Evolutionary conservation across 148 eudicot genomes (phyloP).

Genomic region (Rhododendron ferrugineum): DNA sequence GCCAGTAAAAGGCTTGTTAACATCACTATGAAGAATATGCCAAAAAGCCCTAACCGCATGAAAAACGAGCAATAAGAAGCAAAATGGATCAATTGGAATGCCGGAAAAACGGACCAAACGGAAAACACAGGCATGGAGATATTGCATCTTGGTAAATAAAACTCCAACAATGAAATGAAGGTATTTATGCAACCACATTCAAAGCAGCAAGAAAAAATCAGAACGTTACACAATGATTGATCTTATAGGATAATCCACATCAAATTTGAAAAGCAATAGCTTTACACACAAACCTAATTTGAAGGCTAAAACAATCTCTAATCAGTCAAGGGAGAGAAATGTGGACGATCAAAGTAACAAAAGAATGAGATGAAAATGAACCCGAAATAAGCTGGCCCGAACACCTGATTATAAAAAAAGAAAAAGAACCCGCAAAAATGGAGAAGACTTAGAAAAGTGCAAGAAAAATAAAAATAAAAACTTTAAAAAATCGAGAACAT

Average conservation of each 20-base stretch:
- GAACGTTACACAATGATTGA: not conserved
- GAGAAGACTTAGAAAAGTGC: not conserved
- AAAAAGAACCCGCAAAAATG: not conserved
- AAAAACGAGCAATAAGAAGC: not conserved
- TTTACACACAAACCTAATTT: not conserved
- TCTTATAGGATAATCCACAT: not conserved
- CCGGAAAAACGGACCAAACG: not conserved
- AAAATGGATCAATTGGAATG: not conserved
- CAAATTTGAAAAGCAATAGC: not conserved
- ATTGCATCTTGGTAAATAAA: not conserved
- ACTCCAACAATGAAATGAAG: not conserved
- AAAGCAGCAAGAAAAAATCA: not conserved
- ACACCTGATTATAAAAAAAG: too few relatives aligned
- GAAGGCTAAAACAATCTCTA: not conserved
- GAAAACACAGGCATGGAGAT: not conserved
- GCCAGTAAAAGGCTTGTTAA: not conserved
- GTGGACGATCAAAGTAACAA: not conserved
- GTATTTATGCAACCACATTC: not conserved
- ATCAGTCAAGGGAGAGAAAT: not conserved
- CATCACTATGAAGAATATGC: not conserved
- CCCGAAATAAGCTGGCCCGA: too few relatives aligned
- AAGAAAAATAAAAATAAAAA: not conserved
- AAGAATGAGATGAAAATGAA: not conserved
- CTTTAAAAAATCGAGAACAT: not conserved
- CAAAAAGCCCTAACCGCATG: not conserved